phyloP scores from a whole-genome alignment of 1,284 basidiomycete genomes.

The Sporisorium graminicola region DNA sequence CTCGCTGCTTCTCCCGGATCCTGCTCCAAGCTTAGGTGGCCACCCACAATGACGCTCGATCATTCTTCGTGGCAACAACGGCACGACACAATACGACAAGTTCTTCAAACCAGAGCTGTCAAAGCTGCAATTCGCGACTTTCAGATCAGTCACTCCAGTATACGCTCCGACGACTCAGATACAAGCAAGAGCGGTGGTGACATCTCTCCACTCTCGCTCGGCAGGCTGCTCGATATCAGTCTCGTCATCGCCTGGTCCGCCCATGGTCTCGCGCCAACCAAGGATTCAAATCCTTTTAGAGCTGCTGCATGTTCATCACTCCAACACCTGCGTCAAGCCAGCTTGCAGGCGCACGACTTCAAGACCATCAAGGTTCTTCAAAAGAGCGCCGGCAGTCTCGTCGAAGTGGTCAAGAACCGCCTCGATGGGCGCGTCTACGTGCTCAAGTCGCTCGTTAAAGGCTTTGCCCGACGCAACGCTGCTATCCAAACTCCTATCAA shows the following conservation, averaged over 20 bases:
- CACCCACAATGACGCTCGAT: constrained; percentile 20
- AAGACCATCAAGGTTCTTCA: constrained; percentile 58
- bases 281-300: constrained; percentile 46
- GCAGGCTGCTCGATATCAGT: constrained; percentile 49
- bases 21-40: not conserved
- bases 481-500: constrained; percentile 60
- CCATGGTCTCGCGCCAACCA: constrained; percentile 25
- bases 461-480: constrained; percentile 60
- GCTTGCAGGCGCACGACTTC: constrained; percentile 57
- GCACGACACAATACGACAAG: constrained; percentile 33
- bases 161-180: not conserved
- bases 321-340: constrained; percentile 26
- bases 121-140: constrained; percentile 43
- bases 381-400: constrained; percentile 58
- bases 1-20: not conserved
- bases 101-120: constrained; percentile 19
- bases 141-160: constrained; percentile 27
- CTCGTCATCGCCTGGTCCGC: constrained; percentile 55
- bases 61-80: constrained; percentile 30
- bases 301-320: constrained; percentile 31
- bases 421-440: constrained; percentile 66
- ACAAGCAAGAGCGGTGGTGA: constrained; percentile 7
- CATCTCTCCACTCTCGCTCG: constrained; percentile 6
- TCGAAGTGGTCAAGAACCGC: constrained; percentile 65
- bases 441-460: constrained; percentile 66